Percentiles rank a stretch among this genome's conserved stretches.
These are phyloP conservation scores for Pterothamnion heteromorphum DNA, from an alignment of 31 red algal genomes.

Conservation along the genomic window DNA sequence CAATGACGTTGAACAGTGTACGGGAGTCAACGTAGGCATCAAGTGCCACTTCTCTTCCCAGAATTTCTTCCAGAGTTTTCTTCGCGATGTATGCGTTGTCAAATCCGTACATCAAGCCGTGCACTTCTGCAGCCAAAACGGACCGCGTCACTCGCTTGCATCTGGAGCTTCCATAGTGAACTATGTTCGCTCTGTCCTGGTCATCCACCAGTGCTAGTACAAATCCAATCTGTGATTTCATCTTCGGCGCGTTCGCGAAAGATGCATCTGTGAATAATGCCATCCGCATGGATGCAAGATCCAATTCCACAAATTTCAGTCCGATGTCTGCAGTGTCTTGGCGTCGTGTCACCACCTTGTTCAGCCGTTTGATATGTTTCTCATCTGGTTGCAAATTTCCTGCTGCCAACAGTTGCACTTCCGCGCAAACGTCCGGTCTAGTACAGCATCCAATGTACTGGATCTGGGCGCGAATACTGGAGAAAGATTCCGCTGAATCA, in stretches of 20 bases:
- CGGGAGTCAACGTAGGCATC: conserved; percentile 33
- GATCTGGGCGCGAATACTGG: neutral
- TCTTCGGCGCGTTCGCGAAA: neutral
- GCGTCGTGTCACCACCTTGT: neutral
- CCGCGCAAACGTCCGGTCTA: neutral
- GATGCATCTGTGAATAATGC: conserved; percentile 28
- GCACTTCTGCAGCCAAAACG: conserved; percentile 40
- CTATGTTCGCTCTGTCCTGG: neutral
- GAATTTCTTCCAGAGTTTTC: neutral
- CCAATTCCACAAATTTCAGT: neutral
- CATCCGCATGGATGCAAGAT: neutral
- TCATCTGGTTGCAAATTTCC: neutral
- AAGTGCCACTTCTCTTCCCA: neutral
- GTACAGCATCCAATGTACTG: neutral
- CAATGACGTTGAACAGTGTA: conserved; percentile 31
- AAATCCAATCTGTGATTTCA: conserved; percentile 32
- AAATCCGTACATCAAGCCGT: conserved; percentile 25
- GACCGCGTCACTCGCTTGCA: conserved; percentile 21
- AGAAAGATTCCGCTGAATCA: neutral
- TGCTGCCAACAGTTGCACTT: neutral
- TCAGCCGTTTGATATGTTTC: neutral
- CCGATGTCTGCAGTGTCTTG: neutral
- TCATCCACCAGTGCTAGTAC: neutral
- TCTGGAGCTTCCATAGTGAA: conserved; percentile 26
- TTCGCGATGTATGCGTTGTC: neutral